Evolutionary conservation across 345 rosid species (phyloP), one percentile per base, ranked within the genome.

Genomic region (Punica granatum): DNA sequence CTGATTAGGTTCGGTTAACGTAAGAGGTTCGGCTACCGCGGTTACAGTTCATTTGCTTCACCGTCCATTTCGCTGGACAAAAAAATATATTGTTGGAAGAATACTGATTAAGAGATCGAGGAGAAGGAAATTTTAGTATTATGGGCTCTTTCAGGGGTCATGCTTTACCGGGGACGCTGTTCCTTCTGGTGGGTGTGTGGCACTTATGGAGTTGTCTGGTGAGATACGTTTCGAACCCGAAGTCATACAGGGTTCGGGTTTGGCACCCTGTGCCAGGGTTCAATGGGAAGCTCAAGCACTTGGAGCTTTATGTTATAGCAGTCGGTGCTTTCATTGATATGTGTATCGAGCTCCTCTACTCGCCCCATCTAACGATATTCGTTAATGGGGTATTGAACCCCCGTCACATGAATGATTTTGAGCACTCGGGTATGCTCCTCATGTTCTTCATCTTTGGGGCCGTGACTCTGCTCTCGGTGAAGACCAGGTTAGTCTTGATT

Each of bases 61-160:
- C 54, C 7, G 15, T 43, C 48, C 4, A 43, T 43, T 43, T 14
- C n/a, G n/a, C n/a, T n/a, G n/a, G n/a, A n/a, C n/a, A n/a, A n/a
- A n/a, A n/a, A n/a, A n/a, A n/a, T n/a, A n/a, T n/a, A n/a, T n/a
- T n/a, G 19, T 48, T 14, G 12, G 31, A 25, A 25, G 19, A 53
- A 53, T 53, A 54, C 60, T 14, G 61, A 30, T 28, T 26, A 10
- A 28, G 34, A 56, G 61, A 26, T 56, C 34, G 13, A 56, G 61
- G 13, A 13, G 34, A 14, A 56, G 32, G 34, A 56, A 25, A 12
- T 13, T 16, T 26, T 28, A 0, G 61, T 26, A 30, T 26, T 5
- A 93, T 93, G 98, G 98, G 98, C 61, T 93, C 98, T 72, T 93
- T 90, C 80, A 82, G 86, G 71, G 98, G 98, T 37, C 98, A 93